Evolutionary conservation across 78 protist species (phyloP), one percentile per base, ranked within the genome.

Genomic region (Neovahlkampfia damariscottae): DNA sequence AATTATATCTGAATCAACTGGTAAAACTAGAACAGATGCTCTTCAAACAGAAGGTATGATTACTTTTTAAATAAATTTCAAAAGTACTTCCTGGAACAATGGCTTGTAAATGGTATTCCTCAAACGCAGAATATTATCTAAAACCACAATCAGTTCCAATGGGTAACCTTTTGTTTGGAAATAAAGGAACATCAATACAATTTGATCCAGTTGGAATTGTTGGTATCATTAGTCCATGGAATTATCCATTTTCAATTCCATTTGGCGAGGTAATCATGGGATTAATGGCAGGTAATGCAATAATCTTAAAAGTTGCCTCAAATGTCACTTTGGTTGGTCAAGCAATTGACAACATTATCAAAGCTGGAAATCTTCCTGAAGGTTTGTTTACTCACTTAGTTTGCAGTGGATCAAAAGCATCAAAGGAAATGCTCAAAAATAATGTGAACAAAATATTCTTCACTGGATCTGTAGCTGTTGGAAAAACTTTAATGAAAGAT

Each of bases 391-490:
- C 3, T 32, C 70, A 41, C 40, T 5, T 74, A 37, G 70, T 40
- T n/a, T 28, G 41, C 72, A 5, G 40, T 7, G 78, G 78, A 29
- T 19, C 38, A 19, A 36, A 74, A n/a, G 9, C 31, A 36, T 27
- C 40, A 31, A 74, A 74, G n/a, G 50, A 4, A 7, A 9, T 74
- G 3, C 40, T 74, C 78, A 68, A 73, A 7, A 40, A 74, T 6
- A 6, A 6, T 6, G 36, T 79, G 10, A 30, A 77, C 41, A 67
- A 79, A 58, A 70, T 77, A 68, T 71, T 72, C 29, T 8, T 81
- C 59, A 81, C 84, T 7, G 84, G 84, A 30, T 78, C 81, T 2
- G 2, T 62, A n/a, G 32, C 75, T 1, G 77, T 79, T 8, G 84
- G 82, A 30, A 38, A 9, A 10, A 1, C 1, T 40, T n/a, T 81